Evolutionary conservation across 2,329 filamentous ascomycete genomes (phyloP), one percentile per base, ranked within the genome.

Genomic region (Fusarium nurragi): DNA sequence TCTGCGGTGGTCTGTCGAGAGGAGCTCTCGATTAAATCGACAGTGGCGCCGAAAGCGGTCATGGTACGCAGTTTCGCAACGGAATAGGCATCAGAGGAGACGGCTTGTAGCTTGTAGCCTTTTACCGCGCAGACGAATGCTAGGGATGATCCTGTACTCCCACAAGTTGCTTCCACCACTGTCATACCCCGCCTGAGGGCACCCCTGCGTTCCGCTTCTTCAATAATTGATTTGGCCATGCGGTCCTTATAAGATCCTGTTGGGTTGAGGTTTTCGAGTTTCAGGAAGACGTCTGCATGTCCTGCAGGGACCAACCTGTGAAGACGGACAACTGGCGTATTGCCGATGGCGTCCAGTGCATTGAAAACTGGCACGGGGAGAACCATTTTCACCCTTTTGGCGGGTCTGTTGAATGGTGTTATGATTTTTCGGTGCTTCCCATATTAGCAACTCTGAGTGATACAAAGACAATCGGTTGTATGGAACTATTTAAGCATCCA

Each of bases 161-260:
- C 54, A 6, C 38, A 39, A 5, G 25, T 56, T 5, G 46, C 46
- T 41, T 56, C 54, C 16, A 51, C 46, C 3, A 56, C 19, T 1
- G 46, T 51, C 39, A 56, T 56, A 6, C 26, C 23, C 5, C 38
- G 28, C 32, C 23, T 50, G 28, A 41, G 23, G 6, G 6, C 13
- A 4, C 21, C 23, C 16, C 21, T 16, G 12, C 16, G 21, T 26
- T 41, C 54, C 16, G 54, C 46, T 22, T 39, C 30, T 16, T 56
- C 54, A 3, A 56, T 18, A 21, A 56, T 50, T 18, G 45, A 30
- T 41, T 32, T 51, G 13, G 54, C 46, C 54, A 56, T 56, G 6
- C 54, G 39, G 25, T 56, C 54, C 16, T 56, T 56, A 23, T 56
- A 56, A 23, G 39, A 51, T n/a, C 46, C 54, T 9, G 46, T 56